Conservation (phyloP, 345 rosid genomes). For the Cardamine resedifolia region DNA sequence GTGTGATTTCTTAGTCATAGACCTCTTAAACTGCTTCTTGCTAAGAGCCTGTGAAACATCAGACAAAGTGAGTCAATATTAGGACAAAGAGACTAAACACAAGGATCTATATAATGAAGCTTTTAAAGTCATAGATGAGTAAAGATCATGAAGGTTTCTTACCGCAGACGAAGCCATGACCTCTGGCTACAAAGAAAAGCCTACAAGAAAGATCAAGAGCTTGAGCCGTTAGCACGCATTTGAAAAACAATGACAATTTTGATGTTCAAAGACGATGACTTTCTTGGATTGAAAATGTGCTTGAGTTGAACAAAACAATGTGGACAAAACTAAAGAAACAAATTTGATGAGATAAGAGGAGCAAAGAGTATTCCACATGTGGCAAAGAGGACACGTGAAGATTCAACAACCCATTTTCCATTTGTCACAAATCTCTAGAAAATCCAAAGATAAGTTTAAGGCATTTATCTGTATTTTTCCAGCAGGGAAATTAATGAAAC, state of each 20-base stretch:
- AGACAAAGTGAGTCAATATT: constrained; percentile 1
- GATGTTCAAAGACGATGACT: not conserved
- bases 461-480: no score
- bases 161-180: constrained; percentile 43
- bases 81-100: constrained; percentile 18
- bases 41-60: constrained; percentile 32
- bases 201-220: constrained; percentile 20
- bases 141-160: not conserved
- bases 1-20: constrained; percentile 54
- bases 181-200: not conserved
- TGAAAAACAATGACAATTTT: not conserved
- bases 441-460: constrained; percentile 6
- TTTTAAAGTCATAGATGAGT: not conserved
- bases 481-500: no score
- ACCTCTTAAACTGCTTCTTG: constrained; percentile 48
- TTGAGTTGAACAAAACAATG: not conserved
- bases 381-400: constrained; percentile 37
- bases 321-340: constrained; percentile 7
- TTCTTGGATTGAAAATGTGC: not conserved
- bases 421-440: constrained; percentile 29
- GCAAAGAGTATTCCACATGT: constrained; percentile 13
- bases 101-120: constrained; percentile 3
- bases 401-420: constrained; percentile 23
- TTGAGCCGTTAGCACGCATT: not conserved
- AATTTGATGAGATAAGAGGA: constrained; percentile 32